These are phyloP conservation scores for Neurospora discreta DNA, from an alignment of 495 filamentous ascomycete species.

Conservation along the genomic window DNA sequence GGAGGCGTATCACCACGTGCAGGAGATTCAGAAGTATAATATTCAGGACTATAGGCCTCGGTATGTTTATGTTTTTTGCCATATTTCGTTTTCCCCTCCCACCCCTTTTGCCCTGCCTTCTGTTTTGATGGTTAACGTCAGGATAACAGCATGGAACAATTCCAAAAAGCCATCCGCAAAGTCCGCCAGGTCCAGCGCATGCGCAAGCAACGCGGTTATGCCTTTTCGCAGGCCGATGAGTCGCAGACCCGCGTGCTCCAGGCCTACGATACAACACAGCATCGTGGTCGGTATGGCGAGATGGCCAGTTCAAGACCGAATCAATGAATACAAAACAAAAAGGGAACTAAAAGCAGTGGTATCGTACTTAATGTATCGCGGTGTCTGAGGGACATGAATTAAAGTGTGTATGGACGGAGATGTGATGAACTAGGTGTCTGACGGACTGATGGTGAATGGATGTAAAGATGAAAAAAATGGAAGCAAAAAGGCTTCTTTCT, in stretches of 20 bases:
- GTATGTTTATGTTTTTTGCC: conserved; percentile 35
- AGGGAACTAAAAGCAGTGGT: no score
- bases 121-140: conserved; percentile 2
- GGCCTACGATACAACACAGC: conserved; percentile 92
- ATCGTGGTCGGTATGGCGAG: conserved; percentile 88
- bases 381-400: no score
- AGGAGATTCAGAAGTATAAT: conserved; percentile 99
- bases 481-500: neutral
- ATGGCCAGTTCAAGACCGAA: conserved; percentile 63
- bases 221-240: conserved; percentile 96
- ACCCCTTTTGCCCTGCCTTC: neutral
- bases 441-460: neutral
- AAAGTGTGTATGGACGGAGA: neutral
- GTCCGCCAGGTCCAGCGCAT: conserved; percentile 97
- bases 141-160: conserved; percentile 84
- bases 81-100: neutral
- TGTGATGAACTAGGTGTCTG: neutral
- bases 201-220: conserved; percentile 98
- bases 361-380: no score
- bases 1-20: conserved; percentile 94
- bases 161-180: conserved; percentile 98
- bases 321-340: conserved; percentile 6
- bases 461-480: neutral
- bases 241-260: conserved; percentile 86
- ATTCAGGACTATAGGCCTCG: conserved; percentile 96